Evolutionary conservation across 2,329 filamentous ascomycete genomes (phyloP), one percentile per base, ranked within the genome.

Genomic region (Exophiala alcalophila): DNA sequence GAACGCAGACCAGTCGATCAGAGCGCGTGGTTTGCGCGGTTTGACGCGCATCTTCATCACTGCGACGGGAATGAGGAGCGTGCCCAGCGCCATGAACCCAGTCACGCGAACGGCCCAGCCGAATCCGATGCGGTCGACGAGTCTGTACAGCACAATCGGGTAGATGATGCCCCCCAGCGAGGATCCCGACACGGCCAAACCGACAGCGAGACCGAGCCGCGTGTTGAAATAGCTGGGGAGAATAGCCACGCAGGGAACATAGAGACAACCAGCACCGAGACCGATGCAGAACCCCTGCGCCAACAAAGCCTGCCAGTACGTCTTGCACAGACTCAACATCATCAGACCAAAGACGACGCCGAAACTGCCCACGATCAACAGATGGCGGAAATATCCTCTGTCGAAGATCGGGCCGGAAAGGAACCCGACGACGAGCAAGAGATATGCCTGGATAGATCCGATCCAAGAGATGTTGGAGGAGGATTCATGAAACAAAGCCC

Each of bases 51-150:
- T 61, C 25, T 61, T 63, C 64, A 72, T 65, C 19, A 66, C 47
- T 15, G 52, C 42, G 3, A 67, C 59, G 4, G 65, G 60, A 42
- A 72, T 56, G 27, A 60, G 54, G 27, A 62, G 61, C 7, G 65
- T 65, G 14, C 57, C 67, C 11, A 80, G 68, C 1, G 60, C 74
- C 16, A 88, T 71, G 54, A 87, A 83, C 0, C 73, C 83, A 1
- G 85, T 67, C 7, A 79, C 72, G 5, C 84, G 68, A 2, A 81
- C 78, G 0, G 79, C 72, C 78, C 80, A 83, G 0, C 69, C 64
- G 52, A 84, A 84, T 1, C 80, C 80, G 24, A 83, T 68, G 10
- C 64, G 58, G 0, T 76, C 74, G 4, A 79, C 67, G 15, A 83
- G 64, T 36, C 75, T 70, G 54, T 80, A 70, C 55, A 83, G 73